Conservation (phyloP, 345 rosid genomes). For the Capsella bursapastoris region DNA sequence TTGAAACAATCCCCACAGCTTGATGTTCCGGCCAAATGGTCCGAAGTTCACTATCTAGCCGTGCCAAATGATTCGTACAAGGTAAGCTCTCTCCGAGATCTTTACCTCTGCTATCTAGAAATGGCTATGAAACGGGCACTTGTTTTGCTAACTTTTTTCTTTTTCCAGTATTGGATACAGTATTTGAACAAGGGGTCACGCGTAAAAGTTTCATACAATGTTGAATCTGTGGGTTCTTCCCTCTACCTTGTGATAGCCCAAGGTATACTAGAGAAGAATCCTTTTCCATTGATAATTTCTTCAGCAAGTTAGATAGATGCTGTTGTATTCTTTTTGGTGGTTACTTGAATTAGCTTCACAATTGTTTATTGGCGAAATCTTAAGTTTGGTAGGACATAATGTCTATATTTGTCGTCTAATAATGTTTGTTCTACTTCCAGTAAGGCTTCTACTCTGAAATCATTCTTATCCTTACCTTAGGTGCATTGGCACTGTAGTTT, state of each 20-base stretch:
- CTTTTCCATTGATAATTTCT: background rate
- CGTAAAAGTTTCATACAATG: slow-evolving; percentile 66
- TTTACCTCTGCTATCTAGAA: slow-evolving; percentile 4
- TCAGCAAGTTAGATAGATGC: slow-evolving; percentile 11
- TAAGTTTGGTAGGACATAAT: background rate
- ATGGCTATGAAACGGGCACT: background rate
- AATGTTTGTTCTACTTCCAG: background rate
- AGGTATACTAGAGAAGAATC: slow-evolving; percentile 53
- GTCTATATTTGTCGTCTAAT: background rate
- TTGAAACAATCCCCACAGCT: slow-evolving; percentile 73
- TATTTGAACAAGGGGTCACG: slow-evolving; percentile 80
- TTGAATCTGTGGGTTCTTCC: slow-evolving; percentile 63
- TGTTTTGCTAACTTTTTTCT: slow-evolving; percentile 8
- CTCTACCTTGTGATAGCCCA: slow-evolving; percentile 78
- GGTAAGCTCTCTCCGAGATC: slow-evolving; percentile 52
- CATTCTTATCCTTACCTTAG: background rate
- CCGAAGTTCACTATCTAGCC: slow-evolving; percentile 50
- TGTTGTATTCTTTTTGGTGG: background rate
- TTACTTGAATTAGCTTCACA: background rate
- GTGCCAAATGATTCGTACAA: slow-evolving; percentile 72
- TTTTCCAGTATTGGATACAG: slow-evolving; percentile 73
- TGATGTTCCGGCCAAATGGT: slow-evolving; percentile 66
- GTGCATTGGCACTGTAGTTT: slow-evolving; percentile 13
- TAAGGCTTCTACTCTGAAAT: background rate
- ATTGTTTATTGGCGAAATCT: background rate